These are phyloP conservation scores for Taphrina communis DNA, from an alignment of 1,139 yeast species.

Conservation along the genomic window DNA sequence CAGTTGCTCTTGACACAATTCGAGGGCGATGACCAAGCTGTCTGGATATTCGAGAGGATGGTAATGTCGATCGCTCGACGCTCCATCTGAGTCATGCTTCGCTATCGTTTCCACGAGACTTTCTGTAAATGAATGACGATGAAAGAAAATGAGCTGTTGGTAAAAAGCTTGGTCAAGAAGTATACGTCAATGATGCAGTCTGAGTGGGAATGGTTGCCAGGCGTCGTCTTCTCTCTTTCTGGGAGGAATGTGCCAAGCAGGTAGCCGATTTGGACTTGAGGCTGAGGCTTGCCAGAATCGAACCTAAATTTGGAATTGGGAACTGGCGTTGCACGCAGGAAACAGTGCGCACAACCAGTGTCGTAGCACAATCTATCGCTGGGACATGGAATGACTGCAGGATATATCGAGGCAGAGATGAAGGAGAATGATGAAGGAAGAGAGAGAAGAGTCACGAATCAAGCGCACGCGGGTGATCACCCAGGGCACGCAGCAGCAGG, in stretches of 20 bases:
- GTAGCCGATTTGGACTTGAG: background rate
- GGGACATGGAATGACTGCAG: no score
- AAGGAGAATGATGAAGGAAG: no score
- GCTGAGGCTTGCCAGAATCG: constrained; percentile 3
- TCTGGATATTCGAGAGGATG: constrained; percentile 26
- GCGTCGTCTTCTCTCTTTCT: background rate
- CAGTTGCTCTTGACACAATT: constrained; percentile 31
- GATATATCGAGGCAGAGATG: no score
- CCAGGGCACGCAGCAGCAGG: no score
- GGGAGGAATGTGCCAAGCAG: constrained; percentile 9
- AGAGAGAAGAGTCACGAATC: no score
- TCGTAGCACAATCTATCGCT: no score
- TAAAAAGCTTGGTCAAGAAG: background rate
- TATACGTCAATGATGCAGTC: background rate
- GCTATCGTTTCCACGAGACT: no score
- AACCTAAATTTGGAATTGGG: background rate
- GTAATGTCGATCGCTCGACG: constrained; percentile 16
- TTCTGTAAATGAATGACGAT: no score
- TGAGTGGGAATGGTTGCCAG: constrained; percentile 9
- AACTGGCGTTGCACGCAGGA: background rate
- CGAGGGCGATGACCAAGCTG: constrained; percentile 37
- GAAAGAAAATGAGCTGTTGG: no score
- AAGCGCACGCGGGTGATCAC: no score
- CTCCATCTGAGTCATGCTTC: background rate
- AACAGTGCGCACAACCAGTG: no score